Evolutionary conservation across 306 rosid species (phyloP), one percentile per base, ranked within the genome.

Genomic region (Gleditsia sinensis): DNA sequence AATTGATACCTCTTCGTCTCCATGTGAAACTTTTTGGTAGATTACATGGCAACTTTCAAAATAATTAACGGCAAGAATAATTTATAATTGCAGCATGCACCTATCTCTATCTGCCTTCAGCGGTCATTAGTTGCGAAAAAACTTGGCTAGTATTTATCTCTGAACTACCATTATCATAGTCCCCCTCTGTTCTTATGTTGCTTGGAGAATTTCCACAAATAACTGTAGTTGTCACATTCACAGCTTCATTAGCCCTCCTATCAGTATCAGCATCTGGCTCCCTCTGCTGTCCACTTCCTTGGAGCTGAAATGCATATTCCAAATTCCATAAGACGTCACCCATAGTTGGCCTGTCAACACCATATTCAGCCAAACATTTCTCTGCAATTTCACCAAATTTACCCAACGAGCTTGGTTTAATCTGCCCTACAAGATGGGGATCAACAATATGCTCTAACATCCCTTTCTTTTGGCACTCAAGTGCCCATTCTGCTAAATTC

Each of bases 251-350:
- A 45, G 33, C 58, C 36, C 55, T 69, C 11, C 49, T n/a, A n/a
- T n/a, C n/a, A n/a, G n/a, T 7, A 8, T 30, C 76, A 40, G 65
- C 88, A 20, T 24, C 65, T 16, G 75, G 46, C 74, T 83, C 86
- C 5, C 51, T 71, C 28, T 67, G 81, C 25, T 72, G 80, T 40
- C 76, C 84, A 60, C 81, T 74, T 83, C 83, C 92, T 70, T 90
- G 95, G 58, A 90, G 95, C 78, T 88, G 98, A 82, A 93, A 96
- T 13, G 87, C 88, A 59, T 87, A 63, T 69, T 93, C 98, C 86
- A 93, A 82, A 75, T 90, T 93, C 98, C 98, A 93, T n/a, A 93
- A 68, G 0, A 90, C 97, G 71, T 91, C 86, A 50, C 97, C 98
- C 83, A 93, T 93, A 6, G 91, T 75, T 66, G 97, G 97, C 81